Conservation (phyloP, 1,284 basidiomycete genomes). For the Heterobasidion occidentale region DNA sequence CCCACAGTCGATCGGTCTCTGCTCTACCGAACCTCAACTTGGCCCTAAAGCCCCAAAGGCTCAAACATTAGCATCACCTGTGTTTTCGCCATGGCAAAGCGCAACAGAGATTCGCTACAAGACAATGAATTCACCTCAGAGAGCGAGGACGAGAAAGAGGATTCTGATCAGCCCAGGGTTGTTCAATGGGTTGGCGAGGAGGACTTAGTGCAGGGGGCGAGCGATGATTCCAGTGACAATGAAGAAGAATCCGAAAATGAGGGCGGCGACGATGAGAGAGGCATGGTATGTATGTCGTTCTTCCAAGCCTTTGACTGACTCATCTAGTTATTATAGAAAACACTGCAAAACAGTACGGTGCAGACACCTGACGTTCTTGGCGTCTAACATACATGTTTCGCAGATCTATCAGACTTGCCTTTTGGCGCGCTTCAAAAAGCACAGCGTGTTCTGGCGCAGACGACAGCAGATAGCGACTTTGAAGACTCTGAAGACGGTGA, state of each 20-base stretch:
- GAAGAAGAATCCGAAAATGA: neutral
- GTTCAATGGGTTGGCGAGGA: constrained; percentile 6
- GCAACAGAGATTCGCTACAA: neutral
- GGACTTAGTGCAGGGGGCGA: neutral
- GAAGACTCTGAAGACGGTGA: constrained; percentile 4
- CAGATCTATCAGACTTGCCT: constrained; percentile 6
- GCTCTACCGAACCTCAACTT: no score
- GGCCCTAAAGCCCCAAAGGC: no score
- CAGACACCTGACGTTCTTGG: neutral
- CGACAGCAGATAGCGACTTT: constrained; percentile 1
- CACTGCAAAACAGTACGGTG: neutral
- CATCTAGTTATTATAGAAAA: neutral
- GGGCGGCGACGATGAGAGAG: neutral
- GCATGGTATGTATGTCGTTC: neutral
- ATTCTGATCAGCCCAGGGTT: constrained; percentile 1
- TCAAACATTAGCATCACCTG: no score
- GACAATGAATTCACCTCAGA: neutral
- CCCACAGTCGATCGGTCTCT: no score
- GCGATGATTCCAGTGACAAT: neutral
- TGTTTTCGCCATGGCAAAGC: neutral
- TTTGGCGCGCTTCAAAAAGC: constrained; percentile 12
- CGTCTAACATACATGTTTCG: neutral
- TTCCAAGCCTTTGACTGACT: neutral
- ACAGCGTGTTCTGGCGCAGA: constrained; percentile 9
- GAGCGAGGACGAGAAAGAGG: neutral